Evolutionary conservation across 2,329 filamentous ascomycete species (phyloP).

Genomic region (Byssochlamys sp.): DNA sequence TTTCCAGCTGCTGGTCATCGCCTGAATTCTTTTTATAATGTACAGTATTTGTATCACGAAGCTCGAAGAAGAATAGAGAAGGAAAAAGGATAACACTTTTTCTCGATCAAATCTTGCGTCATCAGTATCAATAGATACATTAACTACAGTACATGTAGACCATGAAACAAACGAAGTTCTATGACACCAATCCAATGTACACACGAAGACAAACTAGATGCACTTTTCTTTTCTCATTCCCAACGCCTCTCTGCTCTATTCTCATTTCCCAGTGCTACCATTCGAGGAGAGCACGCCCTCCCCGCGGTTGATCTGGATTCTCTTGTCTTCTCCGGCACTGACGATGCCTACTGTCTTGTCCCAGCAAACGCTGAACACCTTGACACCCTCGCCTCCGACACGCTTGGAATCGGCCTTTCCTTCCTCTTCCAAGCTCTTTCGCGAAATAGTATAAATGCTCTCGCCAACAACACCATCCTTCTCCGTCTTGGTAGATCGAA

Average conservation of each 20-base stretch:
- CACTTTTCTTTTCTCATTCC: conserved; percentile 4
- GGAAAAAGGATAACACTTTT: neutral
- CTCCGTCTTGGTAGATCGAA: conserved; percentile 58
- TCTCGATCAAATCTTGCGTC: neutral
- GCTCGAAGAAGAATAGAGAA: neutral
- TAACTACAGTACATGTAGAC: neutral
- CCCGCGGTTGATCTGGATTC: conserved; percentile 78
- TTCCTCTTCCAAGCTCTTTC: conserved; percentile 60
- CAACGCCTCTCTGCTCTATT: conserved; percentile 12
- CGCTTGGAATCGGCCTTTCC: conserved; percentile 49
- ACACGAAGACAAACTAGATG: neutral
- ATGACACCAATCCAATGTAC: neutral
- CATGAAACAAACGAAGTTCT: neutral
- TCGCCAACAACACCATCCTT: conserved; percentile 53
- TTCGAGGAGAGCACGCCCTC: conserved; percentile 36
- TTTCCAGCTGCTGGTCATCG: conserved; percentile 6
- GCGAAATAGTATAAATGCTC: conserved; percentile 66
- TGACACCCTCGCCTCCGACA: conserved; percentile 69
- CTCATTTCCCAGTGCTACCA: conserved; percentile 7
- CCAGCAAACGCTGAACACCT: conserved; percentile 85
- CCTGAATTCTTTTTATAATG: neutral
- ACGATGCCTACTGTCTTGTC: conserved; percentile 79
- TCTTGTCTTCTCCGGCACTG: conserved; percentile 85
- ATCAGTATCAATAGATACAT: neutral
- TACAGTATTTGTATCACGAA: neutral